Base-by-base conservation (phyloP, 768 basidiomycete genomes). In the Cubamyces lactineus region DNA sequence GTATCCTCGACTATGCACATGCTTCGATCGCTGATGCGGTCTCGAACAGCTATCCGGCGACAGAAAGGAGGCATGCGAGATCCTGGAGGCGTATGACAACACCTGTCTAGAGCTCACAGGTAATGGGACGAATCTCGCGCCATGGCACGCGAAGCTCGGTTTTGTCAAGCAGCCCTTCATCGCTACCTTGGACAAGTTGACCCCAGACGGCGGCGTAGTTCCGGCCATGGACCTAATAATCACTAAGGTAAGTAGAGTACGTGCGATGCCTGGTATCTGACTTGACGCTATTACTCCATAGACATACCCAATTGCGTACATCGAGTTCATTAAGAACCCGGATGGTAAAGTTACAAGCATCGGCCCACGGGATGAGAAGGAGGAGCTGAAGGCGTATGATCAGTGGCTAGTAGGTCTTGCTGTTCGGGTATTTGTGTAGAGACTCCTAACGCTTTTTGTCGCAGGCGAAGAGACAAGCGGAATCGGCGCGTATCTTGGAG, bases 91-190 rank as follows among this genome's bases (percentile, higher is more conserved):
- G 1, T 89, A 91, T 66, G 77, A 84, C 61, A 86, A 82, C 6
- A 84, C 83, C 23, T 80, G 80, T 50, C 80, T 99, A 19, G 70
- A 83, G 21, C 73, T 99, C 17, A 80, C 82, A 3, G 94, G 92
- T 2, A 99, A 99, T 73, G 91, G 92, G 0, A 87, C 93, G 1
- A 88, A 91, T 63, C 79, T 96, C 54, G 91, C 89, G 4, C 83
- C 87, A 0, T 99, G 97, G 97, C 85, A 97, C 70, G 79, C 87
- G 1, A 92, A 88, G 66, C 82, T 99, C 6, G 97, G 97, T 7
- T 93, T 93, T 70, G 84, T 83, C 61, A 76, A 69, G 23, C 75
- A 77, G 4, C 87, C 86, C 1, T 91, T 82, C 68, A 79, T 96
- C 26, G 85, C 92, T 0, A 90, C 91, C 0, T 75, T 98, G 64